Conservation (phyloP, 257 asterid genomes). For the Ocimum tenuiflorum region DNA sequence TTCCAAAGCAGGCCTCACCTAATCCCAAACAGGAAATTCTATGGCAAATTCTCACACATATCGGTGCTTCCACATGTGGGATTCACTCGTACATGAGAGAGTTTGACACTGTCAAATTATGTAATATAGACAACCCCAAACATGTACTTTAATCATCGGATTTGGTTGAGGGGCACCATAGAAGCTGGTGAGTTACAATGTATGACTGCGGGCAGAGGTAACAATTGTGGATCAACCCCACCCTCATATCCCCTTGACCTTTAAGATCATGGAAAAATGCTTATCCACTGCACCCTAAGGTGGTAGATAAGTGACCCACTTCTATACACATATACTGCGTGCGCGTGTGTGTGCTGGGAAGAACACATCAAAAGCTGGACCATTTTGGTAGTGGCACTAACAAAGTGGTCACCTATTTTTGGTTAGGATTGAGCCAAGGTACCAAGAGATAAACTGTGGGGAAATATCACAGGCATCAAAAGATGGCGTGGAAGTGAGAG, state of each 20-base stretch:
- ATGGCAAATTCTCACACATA: no score
- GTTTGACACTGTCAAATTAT: no score
- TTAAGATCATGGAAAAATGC: no score
- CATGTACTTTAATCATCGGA: no score
- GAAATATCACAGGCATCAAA: slow-evolving; percentile 52
- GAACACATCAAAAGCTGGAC: slow-evolving; percentile 23
- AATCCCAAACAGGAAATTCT: no score
- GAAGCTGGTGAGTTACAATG: slow-evolving; percentile 85
- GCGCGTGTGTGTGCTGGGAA: no score
- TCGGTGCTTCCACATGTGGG: slow-evolving; percentile 71
- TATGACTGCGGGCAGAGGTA: slow-evolving; percentile 98
- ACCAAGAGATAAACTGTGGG: slow-evolving; percentile 62
- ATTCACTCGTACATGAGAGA: no score
- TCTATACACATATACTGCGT: no score
- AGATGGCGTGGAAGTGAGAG: slow-evolving; percentile 62
- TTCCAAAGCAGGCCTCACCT: no score
- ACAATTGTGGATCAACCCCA: slow-evolving; percentile 83
- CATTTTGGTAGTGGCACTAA: slow-evolving; percentile 16
- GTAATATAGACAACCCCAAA: no score
- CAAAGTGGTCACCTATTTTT: background rate
- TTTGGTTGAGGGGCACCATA: slow-evolving; percentile 76
- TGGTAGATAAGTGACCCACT: no score
- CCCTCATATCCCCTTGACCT: slow-evolving; percentile 48
- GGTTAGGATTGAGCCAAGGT: slow-evolving; percentile 70
- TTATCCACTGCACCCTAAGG: no score